Conservation (phyloP, 2,329 filamentous ascomycete species). For the Botrytis sinoallii region DNA sequence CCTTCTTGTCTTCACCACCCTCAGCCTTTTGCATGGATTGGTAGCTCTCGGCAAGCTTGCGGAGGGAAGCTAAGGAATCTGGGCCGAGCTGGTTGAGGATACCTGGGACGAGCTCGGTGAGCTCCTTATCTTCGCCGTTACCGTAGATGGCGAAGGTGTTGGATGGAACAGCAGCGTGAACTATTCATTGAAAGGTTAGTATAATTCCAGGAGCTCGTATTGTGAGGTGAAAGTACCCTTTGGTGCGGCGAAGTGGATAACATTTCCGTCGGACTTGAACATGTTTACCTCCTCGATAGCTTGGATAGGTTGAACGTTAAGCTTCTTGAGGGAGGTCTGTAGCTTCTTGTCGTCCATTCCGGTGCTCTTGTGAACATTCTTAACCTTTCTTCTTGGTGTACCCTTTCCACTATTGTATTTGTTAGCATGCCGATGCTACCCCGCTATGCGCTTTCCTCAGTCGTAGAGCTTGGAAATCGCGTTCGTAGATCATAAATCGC, state of each 20-base stretch:
- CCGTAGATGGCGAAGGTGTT: constrained; percentile 99
- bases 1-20: constrained; percentile 70
- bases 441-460: constrained; percentile 16
- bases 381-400: constrained; percentile 94
- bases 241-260: constrained; percentile 97
- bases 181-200: constrained; percentile 46
- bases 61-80: constrained; percentile 93
- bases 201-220: neutral
- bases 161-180: constrained; percentile 92
- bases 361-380: constrained; percentile 91
- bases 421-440: constrained; percentile 30
- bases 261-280: constrained; percentile 99
- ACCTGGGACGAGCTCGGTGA: constrained; percentile 97
- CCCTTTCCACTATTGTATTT: constrained; percentile 73
- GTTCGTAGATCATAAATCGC: neutral
- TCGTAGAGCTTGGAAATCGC: neutral
- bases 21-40: constrained; percentile 97
- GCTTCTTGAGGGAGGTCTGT: constrained; percentile 94
- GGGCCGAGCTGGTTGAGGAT: constrained; percentile 99
- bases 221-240: constrained; percentile 62
- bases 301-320: constrained; percentile 99
- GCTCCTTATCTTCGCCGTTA: constrained; percentile 98
- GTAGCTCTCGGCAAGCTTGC: constrained; percentile 99
- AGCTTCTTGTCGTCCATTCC: constrained; percentile 99
- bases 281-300: constrained; percentile 99